phyloP scores from a whole-genome alignment of 78 protist genomes.

The Dictyostelium brefeldianum region DNA sequence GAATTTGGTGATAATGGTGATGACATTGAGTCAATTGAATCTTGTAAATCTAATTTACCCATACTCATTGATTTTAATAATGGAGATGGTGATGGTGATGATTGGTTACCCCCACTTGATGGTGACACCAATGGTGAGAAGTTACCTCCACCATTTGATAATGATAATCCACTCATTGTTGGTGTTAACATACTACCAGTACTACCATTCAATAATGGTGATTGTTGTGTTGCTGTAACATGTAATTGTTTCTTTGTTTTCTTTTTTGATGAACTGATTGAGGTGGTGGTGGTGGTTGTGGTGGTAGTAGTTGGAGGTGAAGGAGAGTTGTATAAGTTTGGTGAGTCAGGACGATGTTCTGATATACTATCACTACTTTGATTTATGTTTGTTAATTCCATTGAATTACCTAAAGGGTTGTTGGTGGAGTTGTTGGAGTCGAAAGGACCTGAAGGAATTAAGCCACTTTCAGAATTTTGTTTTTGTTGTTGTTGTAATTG shows the following conservation, averaged over 20 bases:
- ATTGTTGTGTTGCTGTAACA: neutral
- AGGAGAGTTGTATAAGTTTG: neutral
- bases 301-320: slow-evolving; percentile 3
- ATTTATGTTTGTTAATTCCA: neutral
- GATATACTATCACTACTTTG: slow-evolving; percentile 15
- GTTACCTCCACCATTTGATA: neutral
- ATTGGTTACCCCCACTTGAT: neutral
- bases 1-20: slow-evolving; percentile 14
- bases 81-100: slow-evolving; percentile 25
- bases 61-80: slow-evolving; percentile 1
- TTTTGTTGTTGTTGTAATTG: slow-evolving; percentile 7
- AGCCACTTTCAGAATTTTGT: neutral
- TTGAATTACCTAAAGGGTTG: neutral
- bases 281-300: neutral
- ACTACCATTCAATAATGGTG: neutral
- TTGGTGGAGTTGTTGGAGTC: neutral
- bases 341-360: slow-evolving; percentile 1
- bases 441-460: slow-evolving; percentile 1
- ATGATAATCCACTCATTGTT: slow-evolving; percentile 32
- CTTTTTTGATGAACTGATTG: neutral
- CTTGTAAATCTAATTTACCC: slow-evolving; percentile 50
- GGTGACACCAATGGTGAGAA: slow-evolving; percentile 9
- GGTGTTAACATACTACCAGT: slow-evolving; percentile 54
- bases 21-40: slow-evolving; percentile 18
- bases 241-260: neutral